Conservation (phyloP, 768 basidiomycete species). For the Exsudoporus frostii region DNA sequence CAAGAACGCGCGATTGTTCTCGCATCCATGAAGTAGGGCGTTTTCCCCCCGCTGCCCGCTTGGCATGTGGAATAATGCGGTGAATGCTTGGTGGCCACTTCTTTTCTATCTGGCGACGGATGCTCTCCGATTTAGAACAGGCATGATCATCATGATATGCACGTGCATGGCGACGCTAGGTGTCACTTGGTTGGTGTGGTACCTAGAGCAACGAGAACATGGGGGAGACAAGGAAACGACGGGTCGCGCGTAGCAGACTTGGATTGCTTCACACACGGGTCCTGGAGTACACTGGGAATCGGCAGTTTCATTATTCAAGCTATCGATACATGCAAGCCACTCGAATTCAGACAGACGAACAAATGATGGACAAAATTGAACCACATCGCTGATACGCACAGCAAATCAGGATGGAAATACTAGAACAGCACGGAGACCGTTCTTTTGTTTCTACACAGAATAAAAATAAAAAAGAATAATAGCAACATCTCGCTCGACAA, state of each 20-base stretch:
- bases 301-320: neutral
- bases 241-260: neutral
- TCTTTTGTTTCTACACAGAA: neutral
- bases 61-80: conserved; percentile 64
- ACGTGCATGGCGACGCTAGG: conserved; percentile 52
- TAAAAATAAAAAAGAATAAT: neutral
- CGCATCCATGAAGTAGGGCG: conserved; percentile 67
- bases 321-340: conserved; percentile 12
- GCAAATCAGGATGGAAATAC: conserved; percentile 11
- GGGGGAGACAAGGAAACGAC: neutral
- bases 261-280: neutral
- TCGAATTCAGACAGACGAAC: conserved; percentile 4
- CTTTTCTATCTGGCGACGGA: conserved; percentile 74
- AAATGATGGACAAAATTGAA: neutral
- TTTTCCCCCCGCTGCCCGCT: neutral
- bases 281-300: neutral
- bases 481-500: conserved; percentile 15
- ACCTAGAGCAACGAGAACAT: conserved; percentile 43
- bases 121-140: conserved; percentile 63
- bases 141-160: conserved; percentile 67
- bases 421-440: neutral
- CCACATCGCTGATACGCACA: conserved; percentile 14
- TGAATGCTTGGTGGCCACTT: conserved; percentile 70
- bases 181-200: conserved; percentile 56
- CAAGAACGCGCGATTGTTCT: conserved; percentile 68